Percentiles rank a stretch among this genome's conserved stretches.
Evolutionary conservation across 495 filamentous ascomycete genomes (phyloP).

Genomic region (Tuber brumale): DNA sequence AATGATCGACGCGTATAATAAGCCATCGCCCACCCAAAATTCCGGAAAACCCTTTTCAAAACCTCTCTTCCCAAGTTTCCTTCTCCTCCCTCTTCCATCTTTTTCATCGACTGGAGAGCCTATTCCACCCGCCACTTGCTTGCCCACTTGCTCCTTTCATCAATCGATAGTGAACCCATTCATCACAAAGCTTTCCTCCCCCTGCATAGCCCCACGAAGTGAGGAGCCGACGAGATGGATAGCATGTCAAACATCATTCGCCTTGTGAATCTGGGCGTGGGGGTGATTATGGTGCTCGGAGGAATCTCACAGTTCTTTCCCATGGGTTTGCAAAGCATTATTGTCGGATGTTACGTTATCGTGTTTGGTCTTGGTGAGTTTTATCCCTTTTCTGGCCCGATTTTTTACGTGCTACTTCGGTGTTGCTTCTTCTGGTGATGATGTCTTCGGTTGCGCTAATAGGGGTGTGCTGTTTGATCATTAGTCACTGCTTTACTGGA

Average conservation of each 20-base stretch:
- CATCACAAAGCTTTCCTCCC: background rate
- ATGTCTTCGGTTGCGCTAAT: constrained; percentile 9
- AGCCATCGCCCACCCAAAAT: background rate
- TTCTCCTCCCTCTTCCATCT: background rate
- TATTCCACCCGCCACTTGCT: background rate
- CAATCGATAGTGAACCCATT: background rate
- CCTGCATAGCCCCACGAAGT: background rate
- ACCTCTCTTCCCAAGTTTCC: background rate
- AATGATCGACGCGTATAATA: background rate
- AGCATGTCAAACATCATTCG: constrained; percentile 48
- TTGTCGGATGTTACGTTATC: constrained; percentile 79
- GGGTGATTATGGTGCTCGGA: constrained; percentile 74
- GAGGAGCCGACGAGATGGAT: constrained; percentile 19
- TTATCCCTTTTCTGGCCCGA: background rate
- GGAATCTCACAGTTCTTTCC: constrained; percentile 84
- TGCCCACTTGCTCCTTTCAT: background rate
- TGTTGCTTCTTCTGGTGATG: background rate
- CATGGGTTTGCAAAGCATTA: constrained; percentile 55
- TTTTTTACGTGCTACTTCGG: constrained; percentile 4
- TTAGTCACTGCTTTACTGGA: constrained; percentile 64
- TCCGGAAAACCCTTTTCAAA: background rate
- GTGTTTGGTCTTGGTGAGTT: constrained; percentile 78
- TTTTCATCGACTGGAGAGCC: background rate
- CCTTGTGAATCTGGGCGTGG: constrained; percentile 85
- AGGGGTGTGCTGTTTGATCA: constrained; percentile 11